A percentile compares a stretch with the other conserved stretches of the same genome.
Evolutionary conservation across 768 basidiomycete species (phyloP).

Genomic region (Pseudohyphozyma bogoriensis): DNA sequence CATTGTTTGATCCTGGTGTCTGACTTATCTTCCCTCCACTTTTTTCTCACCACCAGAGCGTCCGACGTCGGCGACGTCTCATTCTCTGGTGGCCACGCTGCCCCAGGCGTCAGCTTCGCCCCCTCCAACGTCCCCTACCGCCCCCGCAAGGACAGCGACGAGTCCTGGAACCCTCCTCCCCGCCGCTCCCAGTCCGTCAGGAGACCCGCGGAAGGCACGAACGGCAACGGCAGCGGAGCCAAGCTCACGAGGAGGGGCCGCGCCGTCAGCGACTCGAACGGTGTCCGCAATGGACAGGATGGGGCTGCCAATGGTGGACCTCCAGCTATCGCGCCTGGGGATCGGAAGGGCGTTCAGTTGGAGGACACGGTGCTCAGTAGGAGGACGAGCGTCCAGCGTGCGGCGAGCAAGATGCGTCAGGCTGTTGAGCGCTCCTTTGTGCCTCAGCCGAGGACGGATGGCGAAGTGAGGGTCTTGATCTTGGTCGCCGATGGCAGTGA

Average conservation of each 20-base stretch:
- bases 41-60: not conserved
- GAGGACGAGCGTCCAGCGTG: slow-evolving; percentile 14
- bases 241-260: not conserved
- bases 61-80: slow-evolving; percentile 15
- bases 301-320: not conserved
- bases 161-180: slow-evolving; percentile 19
- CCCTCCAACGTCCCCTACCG: slow-evolving; percentile 4
- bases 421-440: slow-evolving; percentile 14
- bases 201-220: slow-evolving; percentile 2
- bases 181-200: slow-evolving; percentile 19
- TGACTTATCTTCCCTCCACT: too few species aligned
- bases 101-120: slow-evolving; percentile 26
- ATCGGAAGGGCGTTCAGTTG: slow-evolving; percentile 16
- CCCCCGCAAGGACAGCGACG: slow-evolving; percentile 8
- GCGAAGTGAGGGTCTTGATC: slow-evolving; percentile 21
- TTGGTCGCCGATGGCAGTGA: slow-evolving; percentile 25
- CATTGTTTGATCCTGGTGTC: too few species aligned
- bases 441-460: slow-evolving; percentile 11
- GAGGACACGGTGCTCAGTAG: slow-evolving; percentile 16
- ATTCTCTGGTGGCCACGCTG: slow-evolving; percentile 2
- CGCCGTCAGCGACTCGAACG: not conserved
- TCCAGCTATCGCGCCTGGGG: too few species aligned
- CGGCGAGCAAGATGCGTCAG: slow-evolving; percentile 7
- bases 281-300: slow-evolving; percentile 2
- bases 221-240: not conserved